phyloP scores from a whole-genome alignment of 164 flowering plant species.

The Houttuynia cordata region DNA sequence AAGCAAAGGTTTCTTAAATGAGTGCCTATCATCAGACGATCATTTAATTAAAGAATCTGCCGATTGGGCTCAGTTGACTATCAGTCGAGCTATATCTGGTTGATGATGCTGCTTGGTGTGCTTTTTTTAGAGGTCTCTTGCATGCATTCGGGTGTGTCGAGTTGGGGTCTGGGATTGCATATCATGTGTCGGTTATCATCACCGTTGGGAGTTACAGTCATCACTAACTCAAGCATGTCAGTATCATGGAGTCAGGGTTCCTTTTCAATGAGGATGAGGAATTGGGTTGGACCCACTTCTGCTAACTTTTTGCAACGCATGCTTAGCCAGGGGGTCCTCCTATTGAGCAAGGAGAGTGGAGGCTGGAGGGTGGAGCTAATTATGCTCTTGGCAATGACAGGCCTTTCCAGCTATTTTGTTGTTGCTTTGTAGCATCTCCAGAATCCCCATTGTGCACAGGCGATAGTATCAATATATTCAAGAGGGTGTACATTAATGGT shows the following conservation, averaged over 20 bases:
- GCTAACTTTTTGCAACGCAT: slow-evolving; percentile 14
- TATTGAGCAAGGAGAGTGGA: slow-evolving; percentile 1
- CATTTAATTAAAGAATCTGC: slow-evolving; percentile 77
- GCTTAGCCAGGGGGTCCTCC: slow-evolving; percentile 6
- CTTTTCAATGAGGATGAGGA: slow-evolving; percentile 10
- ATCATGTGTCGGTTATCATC: slow-evolving; percentile 36
- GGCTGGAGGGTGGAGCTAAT: background rate
- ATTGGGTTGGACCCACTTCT: slow-evolving; percentile 19
- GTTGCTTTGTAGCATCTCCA: background rate
- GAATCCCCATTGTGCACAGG: background rate
- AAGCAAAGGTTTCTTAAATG: slow-evolving; percentile 60
- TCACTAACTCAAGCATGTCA: slow-evolving; percentile 29
- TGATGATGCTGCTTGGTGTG: slow-evolving; percentile 26
- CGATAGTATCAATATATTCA: background rate
- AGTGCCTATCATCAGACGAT: slow-evolving; percentile 75
- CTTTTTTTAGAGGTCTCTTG: slow-evolving; percentile 41
- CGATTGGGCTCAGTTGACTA: slow-evolving; percentile 68
- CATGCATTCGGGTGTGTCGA: slow-evolving; percentile 60
- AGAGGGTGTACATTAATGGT: background rate
- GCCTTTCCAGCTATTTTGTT: background rate
- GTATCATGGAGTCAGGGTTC: slow-evolving; percentile 23
- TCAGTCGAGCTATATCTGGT: slow-evolving; percentile 59
- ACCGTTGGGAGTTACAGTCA: slow-evolving; percentile 19
- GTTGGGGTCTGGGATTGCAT: slow-evolving; percentile 42
- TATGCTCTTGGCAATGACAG: background rate